Evolutionary conservation across 371 early-diverging fungal species (phyloP).

Genomic region (Sporodiniella umbellata): DNA sequence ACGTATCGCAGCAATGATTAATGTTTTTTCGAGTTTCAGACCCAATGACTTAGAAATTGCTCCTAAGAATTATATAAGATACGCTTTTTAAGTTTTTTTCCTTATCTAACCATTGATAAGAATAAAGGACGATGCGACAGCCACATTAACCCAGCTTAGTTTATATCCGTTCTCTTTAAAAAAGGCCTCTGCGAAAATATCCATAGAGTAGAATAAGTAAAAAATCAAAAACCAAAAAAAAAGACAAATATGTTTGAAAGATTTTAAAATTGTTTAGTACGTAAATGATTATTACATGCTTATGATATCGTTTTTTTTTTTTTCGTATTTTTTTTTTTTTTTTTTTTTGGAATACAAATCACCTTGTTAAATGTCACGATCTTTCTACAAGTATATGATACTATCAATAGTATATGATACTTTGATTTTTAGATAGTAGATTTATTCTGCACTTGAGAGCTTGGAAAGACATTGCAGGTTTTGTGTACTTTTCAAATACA

Average conservation of each 20-base stretch:
- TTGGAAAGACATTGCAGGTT: too few species aligned
- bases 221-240: background rate
- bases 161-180: background rate
- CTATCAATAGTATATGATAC: too few species aligned
- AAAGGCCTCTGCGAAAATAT: background rate
- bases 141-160: slow-evolving; percentile 43
- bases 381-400: too few species aligned
- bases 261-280: too few species aligned
- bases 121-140: slow-evolving; percentile 47
- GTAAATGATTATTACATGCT: too few species aligned
- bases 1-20: slow-evolving; percentile 59
- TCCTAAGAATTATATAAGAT: slow-evolving; percentile 27
- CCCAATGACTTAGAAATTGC: slow-evolving; percentile 53
- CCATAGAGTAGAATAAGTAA: background rate
- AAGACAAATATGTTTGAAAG: background rate
- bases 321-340: too few species aligned
- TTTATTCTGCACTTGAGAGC: too few species aligned
- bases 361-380: too few species aligned
- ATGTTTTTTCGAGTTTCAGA: slow-evolving; percentile 53
- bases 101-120: slow-evolving; percentile 38
- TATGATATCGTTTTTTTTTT: too few species aligned
- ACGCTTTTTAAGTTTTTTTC: background rate
- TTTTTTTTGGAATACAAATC: too few species aligned
- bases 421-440: too few species aligned
- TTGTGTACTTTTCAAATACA: too few species aligned